Percentiles rank a stretch among this genome's conserved stretches.
phyloP scores from a whole-genome alignment of 139 green algal genomes.

The Haematococcus sp. region DNA sequence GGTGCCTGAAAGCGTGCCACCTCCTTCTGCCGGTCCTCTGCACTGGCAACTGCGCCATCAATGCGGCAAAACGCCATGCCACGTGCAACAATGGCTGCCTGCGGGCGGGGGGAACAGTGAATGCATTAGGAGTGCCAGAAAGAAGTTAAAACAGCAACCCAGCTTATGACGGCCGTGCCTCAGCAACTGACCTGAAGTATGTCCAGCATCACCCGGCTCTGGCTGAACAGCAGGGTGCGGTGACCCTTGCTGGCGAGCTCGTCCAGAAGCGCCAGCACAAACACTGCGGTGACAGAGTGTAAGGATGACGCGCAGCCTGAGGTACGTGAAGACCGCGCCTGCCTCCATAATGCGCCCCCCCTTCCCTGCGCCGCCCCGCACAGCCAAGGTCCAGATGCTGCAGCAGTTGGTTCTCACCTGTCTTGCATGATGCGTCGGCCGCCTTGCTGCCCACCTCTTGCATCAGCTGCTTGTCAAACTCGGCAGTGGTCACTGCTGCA shows the following conservation, averaged over 20 bases:
- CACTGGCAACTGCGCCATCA: constrained; percentile 72
- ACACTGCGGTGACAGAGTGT: constrained; percentile 17
- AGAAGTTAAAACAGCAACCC: no score
- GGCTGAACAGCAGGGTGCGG: constrained; percentile 87
- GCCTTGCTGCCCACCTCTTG: constrained; percentile 27
- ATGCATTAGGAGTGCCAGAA: no score
- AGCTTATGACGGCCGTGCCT: no score
- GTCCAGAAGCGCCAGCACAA: constrained; percentile 75
- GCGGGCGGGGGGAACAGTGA: no score
- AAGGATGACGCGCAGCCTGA: no score
- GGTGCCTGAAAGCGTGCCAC: constrained; percentile 75
- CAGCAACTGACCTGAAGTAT: constrained; percentile 88
- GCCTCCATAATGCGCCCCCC: no score
- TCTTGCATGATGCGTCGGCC: constrained; percentile 77
- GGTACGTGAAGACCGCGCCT: no score
- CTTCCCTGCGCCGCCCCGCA: no score
- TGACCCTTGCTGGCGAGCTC: constrained; percentile 73
- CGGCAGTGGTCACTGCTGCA: no score
- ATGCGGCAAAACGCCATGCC: constrained; percentile 70
- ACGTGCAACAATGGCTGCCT: constrained; percentile 48
- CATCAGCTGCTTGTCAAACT: constrained; percentile 22
- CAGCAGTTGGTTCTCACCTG: no score
- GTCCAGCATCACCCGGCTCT: constrained; percentile 82
- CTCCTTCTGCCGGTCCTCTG: constrained; percentile 58
- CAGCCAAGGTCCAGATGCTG: no score